Base-by-base conservation (phyloP, 176 grass and related monocot genomes). In the Avena eriantha region DNA sequence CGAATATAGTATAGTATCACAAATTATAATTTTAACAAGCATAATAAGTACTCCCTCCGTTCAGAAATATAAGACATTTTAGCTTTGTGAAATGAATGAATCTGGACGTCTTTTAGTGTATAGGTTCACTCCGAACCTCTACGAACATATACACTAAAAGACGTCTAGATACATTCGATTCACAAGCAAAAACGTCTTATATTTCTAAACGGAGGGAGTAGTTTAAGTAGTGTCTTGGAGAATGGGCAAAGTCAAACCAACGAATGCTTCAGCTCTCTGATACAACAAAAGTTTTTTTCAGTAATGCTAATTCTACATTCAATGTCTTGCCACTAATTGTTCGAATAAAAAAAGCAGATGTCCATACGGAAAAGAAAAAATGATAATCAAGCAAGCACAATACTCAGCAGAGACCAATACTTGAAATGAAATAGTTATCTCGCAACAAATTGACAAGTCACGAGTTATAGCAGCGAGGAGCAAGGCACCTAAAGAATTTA, bases 401-500 rank as follows among this genome's bases (percentile, higher is more conserved):
- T 29, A 58, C 26, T 74, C 66, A 75, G 13, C 14, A 56, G 22
- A 63, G 63, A 50, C 17, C 58, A 76, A 61, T 35, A 66, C 22
- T 82, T 78, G 8, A 34, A 87, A 23, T 73, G 26, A 89, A 69
- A 84, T 64, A 60, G 54, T 36, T 36, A 68, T 67, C 49, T 48
- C 3, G 7, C 72, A 85, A 64, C 59, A 45, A 77, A 23, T 54
- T 55, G 47, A 45, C 35, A 34, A 46, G 9, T 71, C 74, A 77
- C 80, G 49, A 56, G 65, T 43, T 80, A 48, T 29, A 76, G 82
- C 48, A 78, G 10, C 59, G 19, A 68, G 17, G 12, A 36, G n/a
- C 11, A 69, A 68, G 61, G 35, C 26, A 7, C 31, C 11, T 19
- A 82, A 77, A 82, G 3, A 78, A 26, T 11, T 71, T 55, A 73